A percentile compares a stretch with the other conserved stretches of the same genome.
These are phyloP conservation scores for Vigna nakashimae DNA, from an alignment of 306 rosid species.

Conservation along the genomic window DNA sequence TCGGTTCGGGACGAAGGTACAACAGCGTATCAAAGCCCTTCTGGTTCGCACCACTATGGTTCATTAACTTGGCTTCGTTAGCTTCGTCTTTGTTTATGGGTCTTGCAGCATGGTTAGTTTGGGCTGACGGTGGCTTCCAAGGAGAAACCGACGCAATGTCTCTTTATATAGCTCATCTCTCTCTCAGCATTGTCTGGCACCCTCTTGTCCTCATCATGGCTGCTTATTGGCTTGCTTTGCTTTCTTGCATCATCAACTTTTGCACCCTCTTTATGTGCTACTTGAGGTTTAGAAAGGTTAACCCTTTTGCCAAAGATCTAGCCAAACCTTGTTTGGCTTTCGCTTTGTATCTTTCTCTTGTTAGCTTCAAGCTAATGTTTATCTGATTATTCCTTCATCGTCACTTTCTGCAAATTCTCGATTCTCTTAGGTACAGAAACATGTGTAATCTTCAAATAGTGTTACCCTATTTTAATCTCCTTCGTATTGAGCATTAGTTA, in stretches of 20 bases:
- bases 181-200: constrained; percentile 63
- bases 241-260: constrained; percentile 49
- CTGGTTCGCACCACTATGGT: constrained; percentile 76
- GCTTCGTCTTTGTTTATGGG: constrained; percentile 68
- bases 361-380: constrained; percentile 47
- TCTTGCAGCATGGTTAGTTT: constrained; percentile 74
- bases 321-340: constrained; percentile 60
- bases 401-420: neutral
- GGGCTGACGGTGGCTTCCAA: constrained; percentile 83
- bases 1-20: constrained; percentile 58
- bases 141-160: constrained; percentile 50
- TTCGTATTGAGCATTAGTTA: neutral
- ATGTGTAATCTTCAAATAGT: neutral
- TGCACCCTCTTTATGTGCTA: constrained; percentile 57
- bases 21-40: constrained; percentile 43
- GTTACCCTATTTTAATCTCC: neutral
- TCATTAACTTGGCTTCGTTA: constrained; percentile 55
- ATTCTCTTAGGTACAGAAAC: neutral
- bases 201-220: constrained; percentile 65
- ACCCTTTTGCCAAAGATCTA: constrained; percentile 66
- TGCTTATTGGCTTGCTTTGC: constrained; percentile 43
- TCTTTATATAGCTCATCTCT: constrained; percentile 57
- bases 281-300: constrained; percentile 51
- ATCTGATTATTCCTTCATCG: constrained; percentile 35
- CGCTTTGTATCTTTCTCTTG: constrained; percentile 50